phyloP scores from a whole-genome alignment of 768 basidiomycete species.

The Pleurotus djamor region DNA sequence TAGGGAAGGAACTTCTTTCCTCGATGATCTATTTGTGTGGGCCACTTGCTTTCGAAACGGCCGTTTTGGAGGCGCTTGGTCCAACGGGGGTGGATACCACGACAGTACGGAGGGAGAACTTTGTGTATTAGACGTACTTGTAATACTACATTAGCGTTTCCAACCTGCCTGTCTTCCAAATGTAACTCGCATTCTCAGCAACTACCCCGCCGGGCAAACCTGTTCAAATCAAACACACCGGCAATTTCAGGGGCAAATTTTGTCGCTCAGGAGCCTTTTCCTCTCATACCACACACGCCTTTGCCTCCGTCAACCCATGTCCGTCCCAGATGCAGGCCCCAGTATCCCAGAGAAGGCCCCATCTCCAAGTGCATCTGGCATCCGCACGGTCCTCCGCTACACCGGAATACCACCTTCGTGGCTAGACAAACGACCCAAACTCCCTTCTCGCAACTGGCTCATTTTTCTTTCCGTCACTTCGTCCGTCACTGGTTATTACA shows the following conservation, averaged over 20 bases:
- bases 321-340: neutral
- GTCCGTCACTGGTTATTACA: slow-evolving; percentile 67
- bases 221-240: neutral
- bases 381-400: slow-evolving; percentile 62
- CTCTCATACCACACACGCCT: neutral
- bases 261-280: neutral
- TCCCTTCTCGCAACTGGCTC: slow-evolving; percentile 93
- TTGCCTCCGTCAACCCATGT: neutral
- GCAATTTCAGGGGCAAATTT: slow-evolving; percentile 3
- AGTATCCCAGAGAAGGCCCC: neutral
- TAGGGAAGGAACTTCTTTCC: slow-evolving; percentile 14
- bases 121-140: slow-evolving; percentile 32
- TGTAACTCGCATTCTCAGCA: too few species aligned
- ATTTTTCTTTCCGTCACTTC: slow-evolving; percentile 85
- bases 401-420: slow-evolving; percentile 73
- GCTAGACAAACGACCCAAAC: slow-evolving; percentile 79
- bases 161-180: neutral
- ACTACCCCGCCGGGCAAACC: too few species aligned
- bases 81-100: slow-evolving; percentile 29
- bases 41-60: slow-evolving; percentile 41
- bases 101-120: slow-evolving; percentile 36
- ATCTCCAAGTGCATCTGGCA: slow-evolving; percentile 39
- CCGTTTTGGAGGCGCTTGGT: slow-evolving; percentile 28
- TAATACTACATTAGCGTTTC: neutral
- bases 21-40: slow-evolving; percentile 49